A percentile compares a stretch with the other conserved stretches of the same genome.
These are phyloP conservation scores for Clonostachys byssicola DNA, from an alignment of 2,329 filamentous ascomycete species.

Conservation along the genomic window DNA sequence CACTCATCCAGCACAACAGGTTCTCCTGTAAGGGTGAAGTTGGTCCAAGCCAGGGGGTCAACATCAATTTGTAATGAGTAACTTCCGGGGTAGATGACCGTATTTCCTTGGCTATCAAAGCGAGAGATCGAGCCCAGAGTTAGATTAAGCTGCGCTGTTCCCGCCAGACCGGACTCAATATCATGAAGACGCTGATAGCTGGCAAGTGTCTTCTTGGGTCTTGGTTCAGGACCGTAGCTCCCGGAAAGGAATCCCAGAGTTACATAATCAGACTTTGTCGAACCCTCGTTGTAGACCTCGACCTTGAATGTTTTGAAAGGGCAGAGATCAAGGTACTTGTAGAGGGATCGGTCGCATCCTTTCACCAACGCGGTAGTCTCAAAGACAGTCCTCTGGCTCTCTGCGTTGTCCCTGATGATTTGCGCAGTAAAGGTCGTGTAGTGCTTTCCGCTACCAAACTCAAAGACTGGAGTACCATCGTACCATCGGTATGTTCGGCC, in stretches of 20 bases:
- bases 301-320: conserved; percentile 27
- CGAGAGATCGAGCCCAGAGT: conserved; percentile 45
- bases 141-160: conserved; percentile 28
- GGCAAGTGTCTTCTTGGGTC: conserved; percentile 47
- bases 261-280: conserved; percentile 44
- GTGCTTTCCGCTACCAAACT: conserved; percentile 52
- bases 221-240: conserved; percentile 38
- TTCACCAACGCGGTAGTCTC: conserved; percentile 27
- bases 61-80: conserved; percentile 43
- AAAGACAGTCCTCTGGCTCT: not conserved
- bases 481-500: conserved; percentile 61
- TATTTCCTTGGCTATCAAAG: conserved; percentile 42
- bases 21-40: conserved; percentile 41
- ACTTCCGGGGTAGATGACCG: conserved; percentile 48
- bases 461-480: conserved; percentile 35
- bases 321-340: conserved; percentile 30
- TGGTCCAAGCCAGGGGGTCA: conserved; percentile 27
- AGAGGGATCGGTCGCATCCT: conserved; percentile 18
- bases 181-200: conserved; percentile 39
- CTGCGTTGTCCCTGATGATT: not conserved
- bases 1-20: conserved; percentile 30
- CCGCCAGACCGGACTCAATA: conserved; percentile 22
- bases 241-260: conserved; percentile 44
- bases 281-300: conserved; percentile 42
- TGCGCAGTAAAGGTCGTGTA: conserved; percentile 34